A percentile compares a stretch with the other conserved stretches of the same genome.
These are phyloP conservation scores for Nitzschia sp. DNA, from an alignment of 108 stramenopile genomes.

Conservation along the genomic window DNA sequence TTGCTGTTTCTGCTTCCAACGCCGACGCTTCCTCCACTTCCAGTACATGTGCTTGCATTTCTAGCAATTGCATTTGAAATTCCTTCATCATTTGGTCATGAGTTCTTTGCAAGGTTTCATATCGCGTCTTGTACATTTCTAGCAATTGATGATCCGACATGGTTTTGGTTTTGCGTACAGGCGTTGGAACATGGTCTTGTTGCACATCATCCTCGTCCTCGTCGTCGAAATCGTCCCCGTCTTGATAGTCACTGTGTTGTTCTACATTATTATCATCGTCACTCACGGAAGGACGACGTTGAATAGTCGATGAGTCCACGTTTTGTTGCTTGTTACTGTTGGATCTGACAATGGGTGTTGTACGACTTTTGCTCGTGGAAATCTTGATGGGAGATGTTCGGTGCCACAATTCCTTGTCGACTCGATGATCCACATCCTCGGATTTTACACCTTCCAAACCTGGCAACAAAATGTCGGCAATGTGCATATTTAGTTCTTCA, in stretches of 20 bases:
- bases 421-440: no score
- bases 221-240: no score
- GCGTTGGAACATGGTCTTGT: not conserved
- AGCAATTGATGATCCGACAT: not conserved
- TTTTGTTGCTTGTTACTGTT: no score
- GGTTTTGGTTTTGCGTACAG: not conserved
- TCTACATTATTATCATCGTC: no score
- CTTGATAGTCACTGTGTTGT: not conserved
- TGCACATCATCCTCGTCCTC: not conserved
- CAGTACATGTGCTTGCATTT: constrained; percentile 4
- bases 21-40: not conserved
- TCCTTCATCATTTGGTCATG: constrained; percentile 17
- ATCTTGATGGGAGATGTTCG: no score
- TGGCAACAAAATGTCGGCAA: constrained; percentile 1
- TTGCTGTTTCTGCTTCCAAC: no score
- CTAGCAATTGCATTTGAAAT: constrained; percentile 1
- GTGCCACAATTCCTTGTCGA: no score
- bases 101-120: constrained; percentile 11
- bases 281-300: no score
- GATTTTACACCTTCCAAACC: no score
- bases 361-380: no score
- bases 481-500: constrained; percentile 1
- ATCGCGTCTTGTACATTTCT: constrained; percentile 5
- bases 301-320: no score
- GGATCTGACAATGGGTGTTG: no score